Base-by-base conservation (phyloP, 257 asterid species). In the Capsicum pubescens region DNA sequence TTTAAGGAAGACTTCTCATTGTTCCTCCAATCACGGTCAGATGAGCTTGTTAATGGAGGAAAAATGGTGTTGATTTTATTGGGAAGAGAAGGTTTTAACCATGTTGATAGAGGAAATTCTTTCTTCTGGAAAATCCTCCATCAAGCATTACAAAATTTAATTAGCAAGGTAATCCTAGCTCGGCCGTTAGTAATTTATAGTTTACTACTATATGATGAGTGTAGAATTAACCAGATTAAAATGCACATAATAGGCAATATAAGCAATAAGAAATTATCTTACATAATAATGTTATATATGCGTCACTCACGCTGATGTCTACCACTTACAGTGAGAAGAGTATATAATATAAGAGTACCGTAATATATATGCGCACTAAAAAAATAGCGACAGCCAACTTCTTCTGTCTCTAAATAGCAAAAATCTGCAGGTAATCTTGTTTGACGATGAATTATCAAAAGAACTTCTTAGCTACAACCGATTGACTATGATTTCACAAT, bases 41-140 rank as follows among this genome's bases (percentile, higher is more conserved):
- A 83, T 74, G 98, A 97, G 87, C 82, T 95, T 6, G 78, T 93
- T 9, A 21, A 56, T 7, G 95, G 98, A 46, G 99, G 99, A n/a
- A 81, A 88, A 80, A 97, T 97, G 99, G 94, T 92, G 82, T 84
- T 97, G 11, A 89, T 93, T 26, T 60, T 93, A 79, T 64, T 93
- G 86, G 99, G 95, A 68, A 91, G 99, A 63, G 55, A 63, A n/a
- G 90, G 92, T 0, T 81, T 88, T 1, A 12, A 63, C 56, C 98
- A 92, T 82, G 89, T 84, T 9, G 97, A 92, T 58, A 84, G 95
- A 82, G 96, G 95, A 50, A 91, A 87, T 87, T 88, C 97, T 4
- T 79, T 93, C 84, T 90, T 92, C 15, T 97, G 98, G 98, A 93
- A 93, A 82, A 83, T 95, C 59, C 92, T 95, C 46, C 84, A 89